Evolutionary conservation across 2,329 filamentous ascomycete species (phyloP), one percentile per base, ranked within the genome.

Genomic region (Xylariaceae sp.): DNA sequence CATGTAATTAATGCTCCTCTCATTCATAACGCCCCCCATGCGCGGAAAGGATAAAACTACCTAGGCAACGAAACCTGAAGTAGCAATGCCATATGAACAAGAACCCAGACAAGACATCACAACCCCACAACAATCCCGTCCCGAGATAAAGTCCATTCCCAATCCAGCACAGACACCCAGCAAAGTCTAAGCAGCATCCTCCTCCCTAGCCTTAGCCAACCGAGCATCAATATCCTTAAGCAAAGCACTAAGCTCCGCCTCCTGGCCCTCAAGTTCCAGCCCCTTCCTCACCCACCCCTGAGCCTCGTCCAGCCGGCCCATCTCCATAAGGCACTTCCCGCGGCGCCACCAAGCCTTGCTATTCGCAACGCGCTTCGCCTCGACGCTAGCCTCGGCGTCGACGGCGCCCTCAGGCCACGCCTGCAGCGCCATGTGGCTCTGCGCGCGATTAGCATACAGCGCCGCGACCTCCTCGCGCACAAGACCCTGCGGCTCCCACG

Each of bases 261-360:
- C 81, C 71, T 80, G 83, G 12, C 87, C 87, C 74, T 95, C 91
- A 69, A 92, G 85, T 76, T 96, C 92, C 53, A 96, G 71, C 0
- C 84, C 91, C 67, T 83, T 80, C 61, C 79, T 80, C 39, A 96
- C 80, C 84, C 91, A 95, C 59, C 86, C 84, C 64, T 78, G 78
- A 1, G 92, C 91, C 81, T 97, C 92, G 51, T 88, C 84, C 66
- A 89, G 74, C 56, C 92, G 73, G 1, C 88, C 87, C 94, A 97
- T 97, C 82, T 99, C 94, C 61, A 87, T 73, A 67, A 97, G 72
- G 68, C 90, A 95, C 74, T 84, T 85, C 9, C 89, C 94, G 57
- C 89, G 79, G 57, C 94, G 79, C 86, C 90, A 96, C 90, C 92
- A 97, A 0, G 86, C 92, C 82, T 97, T 97, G 1, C 89, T 85